Base-by-base conservation (phyloP, 2,329 filamentous ascomycete species). In the Grosmannia serpens region DNA sequence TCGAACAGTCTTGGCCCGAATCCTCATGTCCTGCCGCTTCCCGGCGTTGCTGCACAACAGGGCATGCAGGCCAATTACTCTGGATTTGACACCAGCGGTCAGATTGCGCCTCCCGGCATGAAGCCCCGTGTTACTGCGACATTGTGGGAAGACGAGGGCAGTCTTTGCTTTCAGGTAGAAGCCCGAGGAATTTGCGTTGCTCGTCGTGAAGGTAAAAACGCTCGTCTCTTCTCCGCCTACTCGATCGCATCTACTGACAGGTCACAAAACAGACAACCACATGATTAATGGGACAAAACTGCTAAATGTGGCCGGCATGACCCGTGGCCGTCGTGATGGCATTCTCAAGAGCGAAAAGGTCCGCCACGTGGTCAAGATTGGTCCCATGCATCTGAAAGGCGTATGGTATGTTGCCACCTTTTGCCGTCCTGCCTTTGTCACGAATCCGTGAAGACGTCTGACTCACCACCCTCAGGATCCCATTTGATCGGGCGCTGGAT, bases 221-320 rank as follows among this genome's bases (percentile, higher is more conserved):
- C 68, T 59, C 53, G 20, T 22, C n/a, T 20, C 26, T 24, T 46
- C 35, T 47, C 54, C 29, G 24, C 13, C 9, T 29, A 8, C 20
- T 13, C 11, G 24, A 17, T n/a, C n/a, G 26, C 33, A 4, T 15
- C 7, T 20, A 24, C 55, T 56, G 27, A 56, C 47, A 7, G 15
- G 22, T 9, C 41, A 15, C 22, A 7, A 7, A 29, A 53, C 35
- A 95, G 92, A 96, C 67, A 97, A 96, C 73, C 90, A 96, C 74
- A 96, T 99, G 89, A 96, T 99, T 72, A 99, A 97, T 68, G 94
- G 94, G 22, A 99, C 94, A 1, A 99, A 97, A 73, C 78, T 99
- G 59, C 76, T 97, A 59, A 99, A 99, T 65, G 94, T 99, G 57
- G 94, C 94, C 55, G 92, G 94, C 15, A 99, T 99, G 94, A 99